A percentile compares a stretch with the other conserved stretches of the same genome.
These are phyloP conservation scores for Dioszegia aurantiaca DNA, from an alignment of 768 basidiomycete genomes.

Conservation along the genomic window DNA sequence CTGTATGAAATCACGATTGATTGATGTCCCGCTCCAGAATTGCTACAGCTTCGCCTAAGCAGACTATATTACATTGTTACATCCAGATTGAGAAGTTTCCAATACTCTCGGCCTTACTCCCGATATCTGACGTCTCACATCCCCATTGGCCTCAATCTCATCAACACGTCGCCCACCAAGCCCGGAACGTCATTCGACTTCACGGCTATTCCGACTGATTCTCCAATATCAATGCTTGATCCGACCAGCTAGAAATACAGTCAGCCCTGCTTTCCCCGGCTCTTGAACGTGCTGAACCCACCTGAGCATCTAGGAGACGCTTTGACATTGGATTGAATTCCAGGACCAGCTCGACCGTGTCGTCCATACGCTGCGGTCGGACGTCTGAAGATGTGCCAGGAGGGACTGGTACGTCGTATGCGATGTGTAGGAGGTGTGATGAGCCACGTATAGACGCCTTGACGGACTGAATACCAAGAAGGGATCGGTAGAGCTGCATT, in stretches of 20 bases:
- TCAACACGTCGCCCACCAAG: slow-evolving; percentile 43
- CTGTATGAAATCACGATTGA: too few relatives aligned
- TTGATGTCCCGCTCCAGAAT: too few relatives aligned
- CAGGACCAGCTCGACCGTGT: slow-evolving; percentile 22
- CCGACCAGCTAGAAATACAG: slow-evolving; percentile 38
- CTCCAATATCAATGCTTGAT: slow-evolving; percentile 39
- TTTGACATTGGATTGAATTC: slow-evolving; percentile 36
- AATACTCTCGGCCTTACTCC: too few relatives aligned
- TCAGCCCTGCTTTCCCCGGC: too few relatives aligned
- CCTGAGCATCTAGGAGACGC: slow-evolving; percentile 36
- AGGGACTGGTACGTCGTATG: slow-evolving; percentile 55
- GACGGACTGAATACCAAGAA: slow-evolving; percentile 63
- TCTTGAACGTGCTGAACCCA: slow-evolving; percentile 27
- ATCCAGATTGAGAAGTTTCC: too few relatives aligned
- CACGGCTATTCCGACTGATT: slow-evolving; percentile 34
- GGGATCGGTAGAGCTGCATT: slow-evolving; percentile 63
- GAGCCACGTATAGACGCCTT: slow-evolving; percentile 56
- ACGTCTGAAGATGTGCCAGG: not conserved
- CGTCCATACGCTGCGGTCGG: not conserved
- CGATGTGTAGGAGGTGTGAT: slow-evolving; percentile 73
- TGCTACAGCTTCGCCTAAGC: too few relatives aligned
- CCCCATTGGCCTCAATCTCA: slow-evolving; percentile 20
- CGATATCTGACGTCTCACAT: too few relatives aligned
- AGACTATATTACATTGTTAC: too few relatives aligned
- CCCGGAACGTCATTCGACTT: slow-evolving; percentile 45